Percentiles rank a stretch among this genome's conserved stretches.
Conservation (phyloP, 2,329 filamentous ascomycete genomes). For the Sporothrix sp. region DNA sequence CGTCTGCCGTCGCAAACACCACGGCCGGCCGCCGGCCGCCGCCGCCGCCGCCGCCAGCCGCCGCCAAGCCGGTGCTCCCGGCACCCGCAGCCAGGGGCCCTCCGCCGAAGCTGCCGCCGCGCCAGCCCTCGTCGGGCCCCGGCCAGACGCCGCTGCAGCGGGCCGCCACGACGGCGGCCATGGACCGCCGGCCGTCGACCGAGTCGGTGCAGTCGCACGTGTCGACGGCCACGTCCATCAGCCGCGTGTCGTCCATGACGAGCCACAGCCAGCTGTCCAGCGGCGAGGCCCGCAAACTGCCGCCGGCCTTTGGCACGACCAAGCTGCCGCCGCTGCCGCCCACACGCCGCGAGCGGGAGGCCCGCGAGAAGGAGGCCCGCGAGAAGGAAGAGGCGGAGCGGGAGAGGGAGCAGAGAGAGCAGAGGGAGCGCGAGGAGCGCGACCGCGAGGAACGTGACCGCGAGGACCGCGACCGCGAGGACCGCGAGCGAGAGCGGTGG, state of each 20-base stretch:
- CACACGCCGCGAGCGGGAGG: constrained; percentile 43
- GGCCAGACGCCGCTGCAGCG: constrained; percentile 29
- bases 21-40: constrained; percentile 5
- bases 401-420: constrained; percentile 15
- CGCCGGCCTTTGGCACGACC: constrained; percentile 46
- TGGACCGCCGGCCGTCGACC: constrained; percentile 43
- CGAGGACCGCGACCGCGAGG: background rate
- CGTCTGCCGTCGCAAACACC: background rate
- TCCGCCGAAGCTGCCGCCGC: constrained; percentile 41
- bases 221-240: constrained; percentile 43
- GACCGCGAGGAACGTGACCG: background rate
- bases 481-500: background rate
- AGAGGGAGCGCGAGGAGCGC: background rate
- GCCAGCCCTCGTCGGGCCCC: constrained; percentile 31
- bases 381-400: constrained; percentile 20
- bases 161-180: background rate
- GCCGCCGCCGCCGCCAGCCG: background rate
- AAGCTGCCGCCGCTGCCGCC: constrained; percentile 50
- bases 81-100: constrained; percentile 18
- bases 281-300: constrained; percentile 35
- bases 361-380: constrained; percentile 22
- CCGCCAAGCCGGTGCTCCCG: constrained; percentile 13
- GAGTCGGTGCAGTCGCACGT: constrained; percentile 48
- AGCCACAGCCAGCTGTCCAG: constrained; percentile 29
- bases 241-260: constrained; percentile 37